Evolutionary conservation across 2,329 filamentous ascomycete genomes (phyloP).

Genomic region (Phialophora verrucosa): DNA sequence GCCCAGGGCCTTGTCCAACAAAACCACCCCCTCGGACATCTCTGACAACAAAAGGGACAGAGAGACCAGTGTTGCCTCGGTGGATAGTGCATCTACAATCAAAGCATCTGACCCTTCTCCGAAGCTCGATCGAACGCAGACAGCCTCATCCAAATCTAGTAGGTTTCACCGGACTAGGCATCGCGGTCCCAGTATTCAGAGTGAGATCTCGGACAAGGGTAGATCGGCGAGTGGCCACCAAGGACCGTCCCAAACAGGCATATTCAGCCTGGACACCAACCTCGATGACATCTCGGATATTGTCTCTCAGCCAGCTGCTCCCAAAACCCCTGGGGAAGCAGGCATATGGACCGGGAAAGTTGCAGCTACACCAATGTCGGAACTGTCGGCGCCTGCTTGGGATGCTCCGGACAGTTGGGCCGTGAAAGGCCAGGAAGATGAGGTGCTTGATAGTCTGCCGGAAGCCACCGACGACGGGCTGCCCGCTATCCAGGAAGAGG

Average conservation of each 20-base stretch:
- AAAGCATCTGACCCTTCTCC: conserved; percentile 39
- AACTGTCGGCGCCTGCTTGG: conserved; percentile 68
- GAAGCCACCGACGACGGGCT: conserved; percentile 67
- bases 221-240: conserved; percentile 47
- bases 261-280: conserved; percentile 85
- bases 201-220: conserved; percentile 59
- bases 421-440: conserved; percentile 68
- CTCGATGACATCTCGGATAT: conserved; percentile 92
- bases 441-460: conserved; percentile 45
- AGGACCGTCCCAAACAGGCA: conserved; percentile 55
- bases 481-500: conserved; percentile 73
- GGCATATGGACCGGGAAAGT: conserved; percentile 44
- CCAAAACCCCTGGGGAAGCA: conserved; percentile 66
- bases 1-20: conserved; percentile 30
- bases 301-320: conserved; percentile 67
- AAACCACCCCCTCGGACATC: conserved; percentile 23
- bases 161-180: conserved; percentile 33
- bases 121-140: conserved; percentile 38
- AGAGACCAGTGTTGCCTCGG: conserved; percentile 43
- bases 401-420: conserved; percentile 97
- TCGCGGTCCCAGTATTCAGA: conserved; percentile 40
- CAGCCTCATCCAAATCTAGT: conserved; percentile 35
- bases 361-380: conserved; percentile 44
- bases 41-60: conserved; percentile 37
- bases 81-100: conserved; percentile 42